Evolutionary conservation across 1,284 basidiomycete species (phyloP).

Genomic region (Tausonia pullulans): DNA sequence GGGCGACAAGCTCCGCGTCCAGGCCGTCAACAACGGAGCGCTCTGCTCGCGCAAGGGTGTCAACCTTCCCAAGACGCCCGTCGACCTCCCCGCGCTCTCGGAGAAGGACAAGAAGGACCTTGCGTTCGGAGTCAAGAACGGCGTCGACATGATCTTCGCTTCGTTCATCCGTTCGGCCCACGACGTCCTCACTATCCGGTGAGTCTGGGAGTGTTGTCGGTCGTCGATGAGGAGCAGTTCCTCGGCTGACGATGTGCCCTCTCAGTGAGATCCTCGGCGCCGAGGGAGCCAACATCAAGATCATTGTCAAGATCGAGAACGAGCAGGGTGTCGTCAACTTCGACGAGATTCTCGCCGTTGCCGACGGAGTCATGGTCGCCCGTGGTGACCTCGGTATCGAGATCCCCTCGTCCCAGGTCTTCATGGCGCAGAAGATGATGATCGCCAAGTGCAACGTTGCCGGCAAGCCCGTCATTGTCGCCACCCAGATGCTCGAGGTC

Average conservation of each 20-base stretch:
- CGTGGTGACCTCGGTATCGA: slow-evolving; percentile 97
- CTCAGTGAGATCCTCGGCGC: slow-evolving; percentile 62
- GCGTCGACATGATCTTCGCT: slow-evolving; percentile 97
- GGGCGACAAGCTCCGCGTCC: slow-evolving; percentile 67
- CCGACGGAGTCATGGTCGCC: slow-evolving; percentile 89
- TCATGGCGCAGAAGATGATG: slow-evolving; percentile 99
- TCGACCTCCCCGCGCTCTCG: slow-evolving; percentile 94
- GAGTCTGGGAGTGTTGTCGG: too few relatives aligned
- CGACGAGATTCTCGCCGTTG: slow-evolving; percentile 85
- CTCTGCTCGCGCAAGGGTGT: slow-evolving; percentile 98
- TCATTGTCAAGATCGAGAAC: slow-evolving; percentile 98
- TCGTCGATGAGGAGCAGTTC: too few relatives aligned
- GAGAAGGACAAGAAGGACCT: slow-evolving; percentile 97
- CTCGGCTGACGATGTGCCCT: too few relatives aligned
- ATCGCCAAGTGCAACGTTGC: slow-evolving; percentile 94
- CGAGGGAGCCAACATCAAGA: slow-evolving; percentile 86
- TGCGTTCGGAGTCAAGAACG: slow-evolving; percentile 89
- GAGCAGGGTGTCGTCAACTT: slow-evolving; percentile 96
- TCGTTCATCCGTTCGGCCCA: slow-evolving; percentile 91
- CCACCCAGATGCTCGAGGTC: slow-evolving; percentile 98
- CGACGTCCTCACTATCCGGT: slow-evolving; percentile 81
- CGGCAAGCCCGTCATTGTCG: slow-evolving; percentile 96
- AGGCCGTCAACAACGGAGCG: slow-evolving; percentile 82
- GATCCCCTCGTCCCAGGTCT: slow-evolving; percentile 94
- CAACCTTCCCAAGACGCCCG: slow-evolving; percentile 95